phyloP scores from a whole-genome alignment of 2,329 filamentous ascomycete genomes.

The Aspergillus cejpii region DNA sequence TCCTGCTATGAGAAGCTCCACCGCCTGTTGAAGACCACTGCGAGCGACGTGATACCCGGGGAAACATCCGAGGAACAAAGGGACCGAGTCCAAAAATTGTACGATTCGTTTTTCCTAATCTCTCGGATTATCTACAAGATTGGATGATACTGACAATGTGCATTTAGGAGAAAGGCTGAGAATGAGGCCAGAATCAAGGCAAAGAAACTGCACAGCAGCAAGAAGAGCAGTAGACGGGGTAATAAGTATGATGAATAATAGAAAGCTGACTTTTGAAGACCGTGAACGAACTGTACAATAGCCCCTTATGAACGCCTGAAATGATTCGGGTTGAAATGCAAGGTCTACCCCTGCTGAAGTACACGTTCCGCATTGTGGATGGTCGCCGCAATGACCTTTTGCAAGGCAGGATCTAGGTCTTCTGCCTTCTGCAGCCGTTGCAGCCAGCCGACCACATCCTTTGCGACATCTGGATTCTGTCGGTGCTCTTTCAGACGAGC shows the following conservation, averaged over 20 bases:
- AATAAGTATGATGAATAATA: slow-evolving; percentile 34
- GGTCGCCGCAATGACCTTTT: slow-evolving; percentile 45
- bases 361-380: slow-evolving; percentile 30
- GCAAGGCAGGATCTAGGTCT: slow-evolving; percentile 49
- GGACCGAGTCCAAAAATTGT: slow-evolving; percentile 51
- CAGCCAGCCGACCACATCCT: slow-evolving; percentile 46
- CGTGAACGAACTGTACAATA: slow-evolving; percentile 5
- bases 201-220: slow-evolving; percentile 57
- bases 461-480: slow-evolving; percentile 38
- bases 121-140: not conserved
- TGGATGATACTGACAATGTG: slow-evolving; percentile 16
- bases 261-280: slow-evolving; percentile 16
- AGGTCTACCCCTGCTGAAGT: slow-evolving; percentile 19
- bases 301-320: slow-evolving; percentile 24
- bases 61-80: slow-evolving; percentile 53
- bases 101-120: slow-evolving; percentile 17
- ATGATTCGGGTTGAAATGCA: slow-evolving; percentile 7
- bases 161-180: slow-evolving; percentile 49
- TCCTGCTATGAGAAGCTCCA: slow-evolving; percentile 54
- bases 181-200: slow-evolving; percentile 52
- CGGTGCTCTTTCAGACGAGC: slow-evolving; percentile 52
- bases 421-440: slow-evolving; percentile 41
- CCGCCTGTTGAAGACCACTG: slow-evolving; percentile 48
- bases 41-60: slow-evolving; percentile 49
- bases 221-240: slow-evolving; percentile 52